These are phyloP conservation scores for Colletotrichum filicis DNA, from an alignment of 2,329 filamentous ascomycete species.

Conservation along the genomic window DNA sequence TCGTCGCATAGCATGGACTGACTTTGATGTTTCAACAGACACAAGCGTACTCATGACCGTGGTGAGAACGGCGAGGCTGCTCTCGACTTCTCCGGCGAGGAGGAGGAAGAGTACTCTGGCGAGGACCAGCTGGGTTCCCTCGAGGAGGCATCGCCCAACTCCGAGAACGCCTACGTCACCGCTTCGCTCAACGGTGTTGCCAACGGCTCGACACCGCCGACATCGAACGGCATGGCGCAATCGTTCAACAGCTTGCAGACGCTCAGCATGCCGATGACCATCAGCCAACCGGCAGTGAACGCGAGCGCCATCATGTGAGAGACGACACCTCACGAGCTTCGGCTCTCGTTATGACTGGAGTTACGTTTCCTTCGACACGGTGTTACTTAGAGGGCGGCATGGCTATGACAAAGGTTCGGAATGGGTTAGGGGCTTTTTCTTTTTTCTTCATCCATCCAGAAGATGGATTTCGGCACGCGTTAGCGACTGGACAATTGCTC, in stretches of 20 bases:
- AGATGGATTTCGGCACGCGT: constrained; percentile 30
- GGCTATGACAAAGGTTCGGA: constrained; percentile 30
- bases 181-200: constrained; percentile 60
- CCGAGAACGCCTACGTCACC: constrained; percentile 71
- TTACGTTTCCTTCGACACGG: constrained; percentile 34
- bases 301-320: constrained; percentile 57
- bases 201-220: constrained; percentile 42
- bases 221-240: constrained; percentile 44
- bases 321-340: constrained; percentile 16
- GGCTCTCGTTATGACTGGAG: constrained; percentile 34
- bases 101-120: constrained; percentile 84
- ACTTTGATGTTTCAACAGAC: constrained; percentile 70
- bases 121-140: constrained; percentile 86
- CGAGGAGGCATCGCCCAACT: constrained; percentile 81
- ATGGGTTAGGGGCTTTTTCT: constrained; percentile 29
- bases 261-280: constrained; percentile 73
- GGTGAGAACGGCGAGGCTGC: constrained; percentile 68
- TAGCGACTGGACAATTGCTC: constrained; percentile 24
- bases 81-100: constrained; percentile 80
- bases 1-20: constrained; percentile 44
- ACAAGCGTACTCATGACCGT: constrained; percentile 81
- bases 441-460: constrained; percentile 29
- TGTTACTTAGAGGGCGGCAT: constrained; percentile 35
- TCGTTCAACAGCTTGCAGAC: constrained; percentile 69
- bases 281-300: constrained; percentile 64